Percentiles rank a stretch among this genome's conserved stretches.
Evolutionary conservation across 345 rosid genomes (phyloP).

Genomic region (Salix brachista): DNA sequence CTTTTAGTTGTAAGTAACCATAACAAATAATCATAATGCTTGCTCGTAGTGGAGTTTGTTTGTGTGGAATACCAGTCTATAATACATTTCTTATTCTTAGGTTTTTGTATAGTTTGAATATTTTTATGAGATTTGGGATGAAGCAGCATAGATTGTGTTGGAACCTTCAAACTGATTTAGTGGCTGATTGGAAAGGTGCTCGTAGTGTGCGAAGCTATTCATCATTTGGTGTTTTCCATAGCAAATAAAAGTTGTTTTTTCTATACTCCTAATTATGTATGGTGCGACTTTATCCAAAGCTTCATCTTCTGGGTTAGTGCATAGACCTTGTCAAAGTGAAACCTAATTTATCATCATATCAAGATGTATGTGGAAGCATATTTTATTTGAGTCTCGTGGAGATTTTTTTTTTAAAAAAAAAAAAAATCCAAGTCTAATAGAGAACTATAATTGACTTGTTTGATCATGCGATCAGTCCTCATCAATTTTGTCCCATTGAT

Average conservation of each 20-base stretch:
- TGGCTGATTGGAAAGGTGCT: not conserved
- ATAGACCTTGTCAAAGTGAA: not conserved
- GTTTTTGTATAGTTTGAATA: not conserved
- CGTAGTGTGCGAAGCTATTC: not conserved
- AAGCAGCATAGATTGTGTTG: not conserved
- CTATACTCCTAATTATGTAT: not conserved
- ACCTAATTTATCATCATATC: not conserved
- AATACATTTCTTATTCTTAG: not conserved
- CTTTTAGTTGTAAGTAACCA: not conserved
- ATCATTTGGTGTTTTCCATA: not conserved
- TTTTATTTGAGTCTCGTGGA: not conserved
- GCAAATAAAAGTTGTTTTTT: not conserved
- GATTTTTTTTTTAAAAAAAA: too few species aligned
- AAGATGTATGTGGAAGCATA: not conserved
- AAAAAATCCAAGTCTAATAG: not conserved
- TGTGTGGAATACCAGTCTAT: too few species aligned
- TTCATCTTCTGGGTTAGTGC: not conserved
- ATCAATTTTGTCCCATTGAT: not conserved
- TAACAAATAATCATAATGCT: too few species aligned
- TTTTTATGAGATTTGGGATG: not conserved
- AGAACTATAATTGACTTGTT: not conserved
- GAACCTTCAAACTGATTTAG: not conserved
- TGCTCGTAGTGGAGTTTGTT: not conserved
- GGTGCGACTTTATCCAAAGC: not conserved
- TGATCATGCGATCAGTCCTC: not conserved